Base-by-base conservation (phyloP, 371 early-diverging fungal species). In the Mortierella sp. region DNA sequence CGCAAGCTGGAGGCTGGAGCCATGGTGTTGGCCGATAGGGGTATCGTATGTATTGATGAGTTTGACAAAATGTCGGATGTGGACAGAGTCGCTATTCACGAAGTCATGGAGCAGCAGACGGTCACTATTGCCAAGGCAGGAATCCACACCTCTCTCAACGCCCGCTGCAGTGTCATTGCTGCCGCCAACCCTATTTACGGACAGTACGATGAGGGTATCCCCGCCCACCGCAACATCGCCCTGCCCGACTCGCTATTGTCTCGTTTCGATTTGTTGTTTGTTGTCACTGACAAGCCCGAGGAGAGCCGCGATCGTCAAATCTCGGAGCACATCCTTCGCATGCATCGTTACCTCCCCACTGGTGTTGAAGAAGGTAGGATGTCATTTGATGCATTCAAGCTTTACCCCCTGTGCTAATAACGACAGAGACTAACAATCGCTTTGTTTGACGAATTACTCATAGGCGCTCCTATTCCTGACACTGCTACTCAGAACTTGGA, bases 31-130 rank as follows among this genome's bases (percentile, higher is more conserved):
- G 99, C 99, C 21, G 99, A 99, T 83, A 94, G 98, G 46, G 99
- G 99, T 71, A 95, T 99, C 37, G 98, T 98, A 21, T 99, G 99
- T 90, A 99, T 99, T 85, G 99, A 99, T 92, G 99, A 99, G 91
- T 99, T 99, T 91, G 99, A 99, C 92, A 99, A 99, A 89, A 99
- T 99, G 99, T 95, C 95, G 73, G 99, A 99, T 79, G 92, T 94
- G 40, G 99, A 99, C 89, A 94, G 99, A 80, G 99, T 99, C 2
- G 99, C 99, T 5, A 99, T 99, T 88, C 99, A 99, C 91, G 99
- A 99, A 94, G 99, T 99, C 5, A 99, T 99, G 99, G 99, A 99
- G 91, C 99, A 99, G 91, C 99, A 99, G 87, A 98, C 98, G 1
- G 98, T 99, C 9, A 98, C 98, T 0, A 97, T 98, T 75, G 95